Evolutionary conservation across 169 alveolate species (phyloP).

Genomic region (Miamiensis avidus): DNA sequence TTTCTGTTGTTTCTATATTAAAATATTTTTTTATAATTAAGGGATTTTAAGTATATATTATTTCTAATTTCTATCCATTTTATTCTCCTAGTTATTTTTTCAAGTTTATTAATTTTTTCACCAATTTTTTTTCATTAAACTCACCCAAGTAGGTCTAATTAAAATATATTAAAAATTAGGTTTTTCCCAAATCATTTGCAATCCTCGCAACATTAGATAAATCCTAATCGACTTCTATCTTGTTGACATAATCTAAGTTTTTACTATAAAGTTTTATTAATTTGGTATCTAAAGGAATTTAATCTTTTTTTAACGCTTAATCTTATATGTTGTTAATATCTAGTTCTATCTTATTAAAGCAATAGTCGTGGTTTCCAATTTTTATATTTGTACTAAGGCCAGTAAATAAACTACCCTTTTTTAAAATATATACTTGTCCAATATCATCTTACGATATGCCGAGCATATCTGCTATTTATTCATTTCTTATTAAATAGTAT

Average conservation of each 20-base stretch:
- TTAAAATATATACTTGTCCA: neutral
- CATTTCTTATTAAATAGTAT: neutral
- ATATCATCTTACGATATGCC: neutral
- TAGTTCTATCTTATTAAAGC: neutral
- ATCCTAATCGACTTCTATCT: neutral
- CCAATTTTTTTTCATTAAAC: neutral
- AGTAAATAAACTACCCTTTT: neutral
- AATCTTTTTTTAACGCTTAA: neutral
- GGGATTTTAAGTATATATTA: neutral
- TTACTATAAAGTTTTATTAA: neutral
- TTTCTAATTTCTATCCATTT: neutral
- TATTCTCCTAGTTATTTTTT: neutral
- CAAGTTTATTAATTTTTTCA: too few species aligned
- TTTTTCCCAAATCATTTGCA: neutral
- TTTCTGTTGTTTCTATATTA: neutral
- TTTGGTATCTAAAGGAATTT: too few species aligned
- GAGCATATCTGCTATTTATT: neutral
- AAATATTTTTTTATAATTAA: too few species aligned
- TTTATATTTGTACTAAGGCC: neutral
- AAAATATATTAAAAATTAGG: too few species aligned
- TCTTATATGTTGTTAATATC: neutral
- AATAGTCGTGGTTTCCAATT: neutral
- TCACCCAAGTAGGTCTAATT: neutral
- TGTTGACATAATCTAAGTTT: neutral
- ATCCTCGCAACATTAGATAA: neutral